Evolutionary conservation across 2,329 filamentous ascomycete genomes (phyloP).

Genomic region (Amauroascus niger): DNA sequence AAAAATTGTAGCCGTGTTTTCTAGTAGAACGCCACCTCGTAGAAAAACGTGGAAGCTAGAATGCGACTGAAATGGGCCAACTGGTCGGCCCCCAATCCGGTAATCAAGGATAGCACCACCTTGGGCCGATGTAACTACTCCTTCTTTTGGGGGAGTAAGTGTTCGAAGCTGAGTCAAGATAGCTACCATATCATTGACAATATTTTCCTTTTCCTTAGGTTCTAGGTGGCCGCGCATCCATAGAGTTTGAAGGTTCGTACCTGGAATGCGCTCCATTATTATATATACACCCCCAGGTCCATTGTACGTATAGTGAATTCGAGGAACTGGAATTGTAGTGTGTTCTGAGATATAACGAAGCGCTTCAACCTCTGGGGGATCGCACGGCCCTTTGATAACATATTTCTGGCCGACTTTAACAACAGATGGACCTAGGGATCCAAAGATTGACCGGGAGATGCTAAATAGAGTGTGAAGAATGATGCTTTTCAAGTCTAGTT

Average conservation of each 20-base stretch:
- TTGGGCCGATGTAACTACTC: slow-evolving; percentile 12
- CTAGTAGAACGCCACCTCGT: slow-evolving; percentile 14
- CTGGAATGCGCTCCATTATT: neutral
- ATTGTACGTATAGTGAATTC: slow-evolving; percentile 14
- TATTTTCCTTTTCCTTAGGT: slow-evolving; percentile 12
- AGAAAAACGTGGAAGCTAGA: slow-evolving; percentile 15
- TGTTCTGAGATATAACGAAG: slow-evolving; percentile 15
- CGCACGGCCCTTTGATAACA: slow-evolving; percentile 17
- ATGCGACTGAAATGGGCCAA: slow-evolving; percentile 15
- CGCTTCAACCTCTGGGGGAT: slow-evolving; percentile 16
- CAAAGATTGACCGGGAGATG: slow-evolving; percentile 16
- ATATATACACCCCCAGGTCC: slow-evolving; percentile 14
- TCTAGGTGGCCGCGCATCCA: slow-evolving; percentile 15
- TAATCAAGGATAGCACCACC: slow-evolving; percentile 16
- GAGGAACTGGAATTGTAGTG: slow-evolving; percentile 16
- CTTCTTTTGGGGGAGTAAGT: slow-evolving; percentile 14
- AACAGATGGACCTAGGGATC: slow-evolving; percentile 14
- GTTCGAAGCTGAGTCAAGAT: slow-evolving; percentile 15
- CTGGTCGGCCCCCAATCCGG: slow-evolving; percentile 14
- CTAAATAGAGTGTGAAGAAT: slow-evolving; percentile 16
- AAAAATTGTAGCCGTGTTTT: slow-evolving; percentile 14
- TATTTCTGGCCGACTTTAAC: slow-evolving; percentile 11
- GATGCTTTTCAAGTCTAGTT: slow-evolving; percentile 13
- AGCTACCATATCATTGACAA: slow-evolving; percentile 15
- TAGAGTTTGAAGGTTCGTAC: slow-evolving; percentile 11